phyloP scores from a whole-genome alignment of 495 filamentous ascomycete genomes.

The Penicillium coprophilum region DNA sequence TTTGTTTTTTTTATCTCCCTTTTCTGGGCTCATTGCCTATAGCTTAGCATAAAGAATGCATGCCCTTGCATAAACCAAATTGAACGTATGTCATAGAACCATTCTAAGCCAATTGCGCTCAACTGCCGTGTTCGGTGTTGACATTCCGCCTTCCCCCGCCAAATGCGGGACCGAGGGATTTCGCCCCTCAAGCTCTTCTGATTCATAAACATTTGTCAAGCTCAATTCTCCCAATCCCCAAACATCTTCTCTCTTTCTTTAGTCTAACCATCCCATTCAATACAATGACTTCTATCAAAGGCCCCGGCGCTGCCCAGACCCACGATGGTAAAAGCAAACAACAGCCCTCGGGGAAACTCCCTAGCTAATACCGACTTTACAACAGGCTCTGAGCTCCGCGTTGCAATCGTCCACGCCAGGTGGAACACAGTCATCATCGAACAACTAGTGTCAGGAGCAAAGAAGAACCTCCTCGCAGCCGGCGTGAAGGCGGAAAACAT shows the following conservation, averaged over 20 bases:
- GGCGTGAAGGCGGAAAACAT: conserved; percentile 90
- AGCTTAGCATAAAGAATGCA: not conserved
- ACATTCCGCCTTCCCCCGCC: conserved; percentile 29
- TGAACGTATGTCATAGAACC: no score
- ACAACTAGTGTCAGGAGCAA: conserved; percentile 71
- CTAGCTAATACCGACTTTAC: not conserved
- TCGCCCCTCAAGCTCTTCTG: conserved; percentile 5
- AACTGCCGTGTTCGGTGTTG: conserved; percentile 21
- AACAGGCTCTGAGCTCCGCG: conserved; percentile 75
- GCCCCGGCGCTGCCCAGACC: conserved; percentile 54
- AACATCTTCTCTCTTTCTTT: not conserved
- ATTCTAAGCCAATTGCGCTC: not conserved
- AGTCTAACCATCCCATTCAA: not conserved
- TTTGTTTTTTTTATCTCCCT: not conserved
- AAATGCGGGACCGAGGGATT: conserved; percentile 29
- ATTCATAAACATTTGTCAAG: not conserved
- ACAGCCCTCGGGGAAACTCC: conserved; percentile 2
- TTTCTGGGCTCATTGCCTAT: not conserved
- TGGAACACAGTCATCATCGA: conserved; percentile 87
- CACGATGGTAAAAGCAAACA: conserved; percentile 45
- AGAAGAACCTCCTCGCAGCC: conserved; percentile 58
- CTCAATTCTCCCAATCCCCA: conserved; percentile 2
- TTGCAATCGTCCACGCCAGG: conserved; percentile 92
- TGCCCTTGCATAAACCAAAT: not conserved
- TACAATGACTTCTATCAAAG: conserved; percentile 54